phyloP scores from a whole-genome alignment of 139 green algal species.

The Chlamydomonas urium region DNA sequence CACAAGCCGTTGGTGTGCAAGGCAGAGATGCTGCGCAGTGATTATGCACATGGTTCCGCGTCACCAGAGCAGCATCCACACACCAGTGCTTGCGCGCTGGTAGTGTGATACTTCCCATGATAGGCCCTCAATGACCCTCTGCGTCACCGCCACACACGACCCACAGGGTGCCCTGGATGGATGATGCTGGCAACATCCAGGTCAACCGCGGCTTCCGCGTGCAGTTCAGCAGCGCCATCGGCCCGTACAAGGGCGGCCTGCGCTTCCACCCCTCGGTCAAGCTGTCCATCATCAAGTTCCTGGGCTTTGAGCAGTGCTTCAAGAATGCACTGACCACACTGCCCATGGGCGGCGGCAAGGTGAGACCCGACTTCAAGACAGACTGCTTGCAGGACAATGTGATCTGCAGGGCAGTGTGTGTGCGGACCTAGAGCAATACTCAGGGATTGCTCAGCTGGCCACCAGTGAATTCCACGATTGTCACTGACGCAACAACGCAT shows the following conservation, averaged over 20 bases:
- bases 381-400: too few relatives aligned
- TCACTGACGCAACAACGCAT: too few relatives aligned
- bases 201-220: constrained; percentile 74
- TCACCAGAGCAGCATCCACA: too few relatives aligned
- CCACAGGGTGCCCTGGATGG: constrained; percentile 46
- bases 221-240: constrained; percentile 74
- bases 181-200: constrained; percentile 44
- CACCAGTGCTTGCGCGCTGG: too few relatives aligned
- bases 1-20: not conserved
- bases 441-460: too few relatives aligned
- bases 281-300: constrained; percentile 80
- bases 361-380: too few relatives aligned
- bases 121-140: not conserved
- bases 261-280: constrained; percentile 76
- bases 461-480: too few relatives aligned
- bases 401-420: too few relatives aligned
- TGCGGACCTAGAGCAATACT: too few relatives aligned
- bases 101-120: too few relatives aligned
- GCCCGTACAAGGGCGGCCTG: constrained; percentile 84
- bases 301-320: constrained; percentile 67
- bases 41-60: too few relatives aligned
- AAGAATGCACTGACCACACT: constrained; percentile 84
- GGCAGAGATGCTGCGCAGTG: too few relatives aligned
- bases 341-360: constrained; percentile 70
- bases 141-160: not conserved